phyloP scores from a whole-genome alignment of 495 filamentous ascomycete species.

The Geopyxis carbonaria region DNA sequence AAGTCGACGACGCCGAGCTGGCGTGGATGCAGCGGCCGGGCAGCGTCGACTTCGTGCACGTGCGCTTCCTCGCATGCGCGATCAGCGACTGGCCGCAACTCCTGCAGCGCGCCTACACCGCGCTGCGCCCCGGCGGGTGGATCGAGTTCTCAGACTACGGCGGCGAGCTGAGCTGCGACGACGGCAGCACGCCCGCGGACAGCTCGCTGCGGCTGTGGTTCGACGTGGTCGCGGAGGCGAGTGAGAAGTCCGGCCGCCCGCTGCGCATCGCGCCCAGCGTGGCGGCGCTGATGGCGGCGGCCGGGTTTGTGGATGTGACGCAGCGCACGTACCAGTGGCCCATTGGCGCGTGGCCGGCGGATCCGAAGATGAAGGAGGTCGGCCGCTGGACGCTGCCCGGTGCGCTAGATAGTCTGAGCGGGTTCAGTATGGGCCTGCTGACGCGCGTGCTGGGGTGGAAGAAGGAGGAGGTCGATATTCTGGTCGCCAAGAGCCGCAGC shows the following conservation, averaged over 20 bases:
- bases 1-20: conserved; percentile 42
- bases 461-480: conserved; percentile 30
- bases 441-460: conserved; percentile 30
- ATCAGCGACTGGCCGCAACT: conserved; percentile 39
- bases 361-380: conserved; percentile 16
- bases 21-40: conserved; percentile 24
- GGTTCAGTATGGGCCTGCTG: no score
- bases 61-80: conserved; percentile 27
- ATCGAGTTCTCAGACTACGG: conserved; percentile 27
- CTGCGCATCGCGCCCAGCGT: conserved; percentile 14
- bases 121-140: conserved; percentile 36
- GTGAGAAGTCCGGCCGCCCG: conserved; percentile 7
- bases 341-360: conserved; percentile 16
- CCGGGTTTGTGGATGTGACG: conserved; percentile 9
- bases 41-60: conserved; percentile 28
- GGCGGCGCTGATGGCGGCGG: conserved; percentile 3
- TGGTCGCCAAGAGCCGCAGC: no score
- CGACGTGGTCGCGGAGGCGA: conserved; percentile 6
- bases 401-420: no score
- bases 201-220: conserved; percentile 9
- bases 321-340: conserved; percentile 10
- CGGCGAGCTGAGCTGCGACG: conserved; percentile 11
- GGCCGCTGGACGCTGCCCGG: no score
- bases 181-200: conserved; percentile 5
- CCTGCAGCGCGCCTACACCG: conserved; percentile 17